A percentile compares a stretch with the other conserved stretches of the same genome.
phyloP scores from a whole-genome alignment of 2,329 filamentous ascomycete genomes.

The Aspergillus felis region DNA sequence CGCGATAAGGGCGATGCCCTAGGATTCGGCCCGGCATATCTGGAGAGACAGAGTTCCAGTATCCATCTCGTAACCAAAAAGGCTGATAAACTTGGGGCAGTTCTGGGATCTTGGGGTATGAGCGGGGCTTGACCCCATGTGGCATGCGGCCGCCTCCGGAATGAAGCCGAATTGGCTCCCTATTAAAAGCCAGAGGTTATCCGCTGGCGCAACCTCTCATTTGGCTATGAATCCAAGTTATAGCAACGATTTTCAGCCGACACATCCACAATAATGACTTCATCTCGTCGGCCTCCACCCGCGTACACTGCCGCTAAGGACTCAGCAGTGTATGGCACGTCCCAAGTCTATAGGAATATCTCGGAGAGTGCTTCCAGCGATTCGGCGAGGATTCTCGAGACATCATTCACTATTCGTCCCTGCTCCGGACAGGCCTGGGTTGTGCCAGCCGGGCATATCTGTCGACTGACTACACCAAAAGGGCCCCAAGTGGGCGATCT shows the following conservation, averaged over 20 bases:
- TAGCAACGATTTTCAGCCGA: slow-evolving; percentile 4
- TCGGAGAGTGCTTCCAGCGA: slow-evolving; percentile 31
- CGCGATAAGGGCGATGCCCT: slow-evolving; percentile 11
- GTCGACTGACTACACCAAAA: slow-evolving; percentile 69
- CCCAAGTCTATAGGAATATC: slow-evolving; percentile 34
- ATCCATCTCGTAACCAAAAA: slow-evolving; percentile 1
- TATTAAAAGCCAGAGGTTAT: background rate
- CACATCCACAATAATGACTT: slow-evolving; percentile 20
- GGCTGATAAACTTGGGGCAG: slow-evolving; percentile 8
- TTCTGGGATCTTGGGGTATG: background rate
- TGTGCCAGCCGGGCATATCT: slow-evolving; percentile 63
- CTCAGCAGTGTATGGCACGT: slow-evolving; percentile 34
- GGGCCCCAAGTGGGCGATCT: slow-evolving; percentile 80
- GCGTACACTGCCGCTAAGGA: slow-evolving; percentile 36
- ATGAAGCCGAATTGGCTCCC: background rate
- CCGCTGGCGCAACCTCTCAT: background rate
- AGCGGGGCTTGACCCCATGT: background rate
- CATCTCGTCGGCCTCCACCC: slow-evolving; percentile 32
- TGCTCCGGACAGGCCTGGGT: slow-evolving; percentile 71
- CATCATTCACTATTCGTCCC: slow-evolving; percentile 63
- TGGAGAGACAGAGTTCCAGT: background rate
- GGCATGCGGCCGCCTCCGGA: background rate
- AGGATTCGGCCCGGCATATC: background rate
- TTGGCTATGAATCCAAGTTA: background rate
- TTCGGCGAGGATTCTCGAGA: slow-evolving; percentile 27